These are phyloP conservation scores for Leishmania lainsoni DNA, from an alignment of 208 protist species.

Conservation along the genomic window DNA sequence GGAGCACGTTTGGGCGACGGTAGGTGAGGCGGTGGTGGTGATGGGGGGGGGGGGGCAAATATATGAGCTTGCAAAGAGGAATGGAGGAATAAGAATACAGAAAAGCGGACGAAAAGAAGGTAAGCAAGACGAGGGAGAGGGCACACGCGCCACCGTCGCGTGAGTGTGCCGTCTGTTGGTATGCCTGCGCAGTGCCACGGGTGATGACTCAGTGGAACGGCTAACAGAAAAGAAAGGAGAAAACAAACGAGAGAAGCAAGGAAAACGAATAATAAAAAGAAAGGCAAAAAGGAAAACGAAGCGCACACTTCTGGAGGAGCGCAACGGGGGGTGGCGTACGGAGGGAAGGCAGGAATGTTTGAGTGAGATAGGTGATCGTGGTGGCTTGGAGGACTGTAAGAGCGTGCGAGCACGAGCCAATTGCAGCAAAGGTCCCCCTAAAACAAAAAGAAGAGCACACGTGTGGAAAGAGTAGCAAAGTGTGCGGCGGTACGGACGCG, in stretches of 20 bases:
- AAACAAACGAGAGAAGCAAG: not conserved
- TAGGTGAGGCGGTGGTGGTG: not conserved
- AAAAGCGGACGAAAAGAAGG: not conserved
- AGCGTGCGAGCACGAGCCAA: not conserved
- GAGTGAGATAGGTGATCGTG: not conserved
- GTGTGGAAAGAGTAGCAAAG: not conserved
- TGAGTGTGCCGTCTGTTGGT: not conserved
- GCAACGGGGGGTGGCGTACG: not conserved
- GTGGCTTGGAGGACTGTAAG: not conserved
- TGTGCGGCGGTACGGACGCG: not conserved
- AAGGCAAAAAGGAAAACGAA: not conserved
- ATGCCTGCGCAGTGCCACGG: not conserved
- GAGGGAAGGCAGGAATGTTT: not conserved
- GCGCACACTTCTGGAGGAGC: not conserved
- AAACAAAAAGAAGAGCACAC: not conserved
- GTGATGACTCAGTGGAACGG: not conserved
- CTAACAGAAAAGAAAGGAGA: not conserved
- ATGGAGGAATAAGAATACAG: not conserved
- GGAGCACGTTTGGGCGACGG: not conserved
- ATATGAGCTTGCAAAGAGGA: not conserved
- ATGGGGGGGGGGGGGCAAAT: not conserved
- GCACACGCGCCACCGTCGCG: not conserved
- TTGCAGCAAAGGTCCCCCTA: not conserved
- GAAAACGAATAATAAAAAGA: not conserved
- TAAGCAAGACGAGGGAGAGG: not conserved